Evolutionary conservation across 805 yeast species (phyloP).

Genomic region (Saccharomycopsis olivae): DNA sequence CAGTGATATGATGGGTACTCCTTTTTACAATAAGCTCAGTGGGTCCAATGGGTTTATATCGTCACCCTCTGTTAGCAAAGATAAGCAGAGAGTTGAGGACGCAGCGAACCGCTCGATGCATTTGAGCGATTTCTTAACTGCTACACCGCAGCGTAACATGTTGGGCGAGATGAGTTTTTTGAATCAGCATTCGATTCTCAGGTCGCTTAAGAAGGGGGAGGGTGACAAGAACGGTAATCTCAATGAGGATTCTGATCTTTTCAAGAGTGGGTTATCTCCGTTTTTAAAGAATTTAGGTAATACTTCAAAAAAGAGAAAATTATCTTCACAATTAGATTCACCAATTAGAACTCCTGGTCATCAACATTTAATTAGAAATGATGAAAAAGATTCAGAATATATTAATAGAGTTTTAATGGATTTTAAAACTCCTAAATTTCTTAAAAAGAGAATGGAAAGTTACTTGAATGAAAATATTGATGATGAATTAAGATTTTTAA

Average conservation of each 20-base stretch:
- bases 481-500: conserved; percentile 4
- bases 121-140: conserved; percentile 6
- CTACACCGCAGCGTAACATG: conserved; percentile 9
- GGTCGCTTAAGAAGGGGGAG: background rate
- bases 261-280: conserved; percentile 11
- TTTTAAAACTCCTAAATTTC: conserved; percentile 11
- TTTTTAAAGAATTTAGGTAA: background rate
- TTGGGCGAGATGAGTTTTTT: background rate
- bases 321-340: conserved; percentile 4
- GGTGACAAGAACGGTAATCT: background rate
- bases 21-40: conserved; percentile 4
- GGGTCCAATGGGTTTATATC: background rate
- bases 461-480: conserved; percentile 3
- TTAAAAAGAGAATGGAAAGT: conserved; percentile 5
- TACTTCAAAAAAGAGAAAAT: conserved; percentile 3
- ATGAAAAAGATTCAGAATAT: conserved; percentile 1
- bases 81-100: background rate
- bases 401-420: conserved; percentile 7
- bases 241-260: conserved; percentile 4
- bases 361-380: background rate
- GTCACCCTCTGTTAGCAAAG: background rate
- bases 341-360: conserved; percentile 12
- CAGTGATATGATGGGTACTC: conserved; percentile 5
- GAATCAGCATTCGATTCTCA: conserved; percentile 2
- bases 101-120: background rate